Base-by-base conservation (phyloP, 140 eudicot species). In the Bidens hawaiensis region DNA sequence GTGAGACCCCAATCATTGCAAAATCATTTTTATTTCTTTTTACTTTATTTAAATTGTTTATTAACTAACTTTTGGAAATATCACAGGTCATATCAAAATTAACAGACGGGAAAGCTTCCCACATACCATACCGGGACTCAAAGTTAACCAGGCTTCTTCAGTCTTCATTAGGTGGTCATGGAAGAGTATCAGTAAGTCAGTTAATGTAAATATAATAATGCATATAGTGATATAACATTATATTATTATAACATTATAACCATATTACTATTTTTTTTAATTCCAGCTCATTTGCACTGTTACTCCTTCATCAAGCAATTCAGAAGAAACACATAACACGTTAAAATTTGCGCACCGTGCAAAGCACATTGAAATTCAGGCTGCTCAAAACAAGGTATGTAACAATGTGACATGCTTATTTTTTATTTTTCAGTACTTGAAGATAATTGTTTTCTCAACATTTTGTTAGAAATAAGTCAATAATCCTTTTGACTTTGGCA, bases 341-440 rank as follows among this genome's bases (percentile, higher is more conserved):
- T 64, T 90, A 71, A 87, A 90, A 72, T 90, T 90, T 80, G 97
- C 97, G 8, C 95, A 86, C 70, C 96, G 97, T 60, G 90, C 96
- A 70, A 90, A 90, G 65, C 96, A 81, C 75, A 82, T 87, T 67
- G 98, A 91, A 75, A 84, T 91, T 71, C 96, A 84, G 67, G 96
- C 96, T 52, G 88, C 96, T 70, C 98, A 91, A 74, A 91, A 87
- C 81, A 91, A 91, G 89, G 98, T 79, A 66, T 46, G 48, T 49
- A 4, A 5, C 78, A 66, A 66, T 46, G 48, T 49, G 1, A 5
- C 78, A 66, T 45, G 53, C 45, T 30, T 40, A 21, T 14, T 55
- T 14, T 55, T 31, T 26, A 19, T 22, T 21, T 28, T n/a, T 65
- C 24, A 47, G 69, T 49, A 26, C 50, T 47, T 22, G n/a, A 34